Conservation (phyloP, 2,329 filamentous ascomycete genomes). For the Verticillium nubilum region DNA sequence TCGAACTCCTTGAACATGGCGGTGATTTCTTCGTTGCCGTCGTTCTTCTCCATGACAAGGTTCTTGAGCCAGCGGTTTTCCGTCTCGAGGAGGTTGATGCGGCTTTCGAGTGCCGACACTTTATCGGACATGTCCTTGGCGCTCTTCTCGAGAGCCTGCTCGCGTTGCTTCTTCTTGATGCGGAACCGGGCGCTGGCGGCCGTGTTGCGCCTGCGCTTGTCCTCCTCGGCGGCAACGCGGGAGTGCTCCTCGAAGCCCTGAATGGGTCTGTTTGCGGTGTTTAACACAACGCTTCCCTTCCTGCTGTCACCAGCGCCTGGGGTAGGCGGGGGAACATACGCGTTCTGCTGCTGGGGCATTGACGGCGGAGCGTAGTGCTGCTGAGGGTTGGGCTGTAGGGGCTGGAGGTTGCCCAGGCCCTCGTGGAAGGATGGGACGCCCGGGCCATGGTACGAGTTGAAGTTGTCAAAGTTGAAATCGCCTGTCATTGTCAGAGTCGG, state of each 20-base stretch:
- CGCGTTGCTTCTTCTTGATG: conserved; percentile 93
- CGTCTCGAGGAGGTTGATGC: conserved; percentile 72
- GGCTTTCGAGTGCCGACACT: conserved; percentile 65
- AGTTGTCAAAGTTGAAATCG: conserved; percentile 53
- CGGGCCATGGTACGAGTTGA: conserved; percentile 37
- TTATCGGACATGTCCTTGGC: conserved; percentile 82
- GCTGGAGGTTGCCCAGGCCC: conserved; percentile 34
- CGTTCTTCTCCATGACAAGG: conserved; percentile 77
- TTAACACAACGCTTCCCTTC: conserved; percentile 14
- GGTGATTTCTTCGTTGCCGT: conserved; percentile 48
- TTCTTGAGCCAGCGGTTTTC: conserved; percentile 81
- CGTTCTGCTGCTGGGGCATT: conserved; percentile 26
- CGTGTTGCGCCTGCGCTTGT: conserved; percentile 85
- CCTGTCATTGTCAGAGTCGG: conserved; percentile 40
- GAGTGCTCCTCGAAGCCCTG: conserved; percentile 65
- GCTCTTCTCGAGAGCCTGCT: conserved; percentile 76
- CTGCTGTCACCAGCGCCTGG: not conserved
- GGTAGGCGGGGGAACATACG: conserved; percentile 1
- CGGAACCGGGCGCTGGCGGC: conserved; percentile 85
- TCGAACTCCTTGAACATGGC: conserved; percentile 47
- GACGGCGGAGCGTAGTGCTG: conserved; percentile 35
- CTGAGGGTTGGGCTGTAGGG: conserved; percentile 48
- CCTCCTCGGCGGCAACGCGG: conserved; percentile 74
- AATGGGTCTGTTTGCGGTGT: conserved; percentile 31
- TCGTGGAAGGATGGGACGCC: conserved; percentile 29